phyloP scores from a whole-genome alignment of 2,329 filamentous ascomycete species.

The Orbilia ellipsospora region DNA sequence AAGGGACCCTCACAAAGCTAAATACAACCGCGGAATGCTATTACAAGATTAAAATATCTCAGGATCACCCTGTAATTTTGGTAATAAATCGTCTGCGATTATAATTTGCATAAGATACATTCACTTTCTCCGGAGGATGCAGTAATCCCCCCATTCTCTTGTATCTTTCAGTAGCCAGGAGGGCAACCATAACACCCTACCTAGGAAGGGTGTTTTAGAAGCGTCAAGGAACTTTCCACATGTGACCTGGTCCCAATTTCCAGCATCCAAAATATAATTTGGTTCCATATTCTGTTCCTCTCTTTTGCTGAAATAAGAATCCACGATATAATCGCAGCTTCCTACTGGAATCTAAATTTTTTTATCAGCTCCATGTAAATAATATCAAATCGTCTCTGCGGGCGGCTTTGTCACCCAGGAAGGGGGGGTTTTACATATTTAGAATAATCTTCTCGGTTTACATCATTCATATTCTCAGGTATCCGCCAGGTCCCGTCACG shows the following conservation, averaged over 20 bases:
- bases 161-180: conserved; percentile 72
- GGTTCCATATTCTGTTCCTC: conserved; percentile 77
- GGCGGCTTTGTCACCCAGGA: neutral
- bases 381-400: neutral
- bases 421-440: conserved; percentile 76
- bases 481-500: conserved; percentile 78
- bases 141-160: conserved; percentile 88
- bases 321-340: conserved; percentile 84
- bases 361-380: conserved; percentile 15
- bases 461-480: conserved; percentile 88
- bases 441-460: conserved; percentile 82
- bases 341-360: conserved; percentile 71
- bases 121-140: conserved; percentile 66
- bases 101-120: neutral
- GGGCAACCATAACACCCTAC: conserved; percentile 84
- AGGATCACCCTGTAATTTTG: neutral
- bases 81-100: neutral
- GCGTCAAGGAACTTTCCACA: conserved; percentile 86
- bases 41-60: neutral
- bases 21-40: neutral
- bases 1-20: conserved; percentile 52
- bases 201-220: conserved; percentile 76
- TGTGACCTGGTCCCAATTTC: conserved; percentile 80
- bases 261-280: conserved; percentile 77
- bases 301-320: conserved; percentile 78